Evolutionary conservation across 202 grass and related monocot genomes (phyloP).

Genomic region (Carex arenaria): DNA sequence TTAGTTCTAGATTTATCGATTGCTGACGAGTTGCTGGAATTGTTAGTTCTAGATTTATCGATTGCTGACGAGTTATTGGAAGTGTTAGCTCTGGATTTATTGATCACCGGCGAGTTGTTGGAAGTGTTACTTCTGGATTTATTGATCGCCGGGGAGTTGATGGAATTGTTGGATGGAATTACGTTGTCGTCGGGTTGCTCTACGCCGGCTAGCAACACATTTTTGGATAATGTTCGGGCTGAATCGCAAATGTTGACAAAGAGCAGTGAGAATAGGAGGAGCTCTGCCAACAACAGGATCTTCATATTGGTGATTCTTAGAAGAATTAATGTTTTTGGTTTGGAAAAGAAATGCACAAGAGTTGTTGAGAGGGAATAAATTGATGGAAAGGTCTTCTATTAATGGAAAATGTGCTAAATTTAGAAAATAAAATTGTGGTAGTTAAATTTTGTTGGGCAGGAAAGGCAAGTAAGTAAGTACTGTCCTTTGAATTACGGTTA

Average conservation of each 20-base stretch:
- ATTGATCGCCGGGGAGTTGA: neutral
- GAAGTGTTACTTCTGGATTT: neutral
- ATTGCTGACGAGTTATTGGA: neutral
- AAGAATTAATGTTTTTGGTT: constrained; percentile 17
- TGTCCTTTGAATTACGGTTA: neutral
- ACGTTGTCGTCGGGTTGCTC: neutral
- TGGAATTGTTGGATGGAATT: constrained; percentile 7
- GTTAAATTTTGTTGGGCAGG: neutral
- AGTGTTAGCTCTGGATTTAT: neutral
- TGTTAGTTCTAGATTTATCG: neutral
- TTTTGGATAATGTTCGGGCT: constrained; percentile 27
- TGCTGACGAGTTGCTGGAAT: neutral
- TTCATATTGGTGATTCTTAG: constrained; percentile 32
- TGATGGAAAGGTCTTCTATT: constrained; percentile 9
- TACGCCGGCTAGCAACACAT: neutral
- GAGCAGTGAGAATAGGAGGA: constrained; percentile 33
- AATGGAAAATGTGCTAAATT: constrained; percentile 29
- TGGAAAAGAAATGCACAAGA: constrained; percentile 19
- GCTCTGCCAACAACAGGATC: constrained; percentile 21
- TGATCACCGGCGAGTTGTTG: neutral
- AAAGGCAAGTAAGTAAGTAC: neutral
- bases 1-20: neutral
- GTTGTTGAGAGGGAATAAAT: neutral
- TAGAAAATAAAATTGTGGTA: neutral
- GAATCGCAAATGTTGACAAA: constrained; percentile 8